A percentile compares a stretch with the other conserved stretches of the same genome.
Conservation (phyloP, 768 basidiomycete species). For the Postia placenta region DNA sequence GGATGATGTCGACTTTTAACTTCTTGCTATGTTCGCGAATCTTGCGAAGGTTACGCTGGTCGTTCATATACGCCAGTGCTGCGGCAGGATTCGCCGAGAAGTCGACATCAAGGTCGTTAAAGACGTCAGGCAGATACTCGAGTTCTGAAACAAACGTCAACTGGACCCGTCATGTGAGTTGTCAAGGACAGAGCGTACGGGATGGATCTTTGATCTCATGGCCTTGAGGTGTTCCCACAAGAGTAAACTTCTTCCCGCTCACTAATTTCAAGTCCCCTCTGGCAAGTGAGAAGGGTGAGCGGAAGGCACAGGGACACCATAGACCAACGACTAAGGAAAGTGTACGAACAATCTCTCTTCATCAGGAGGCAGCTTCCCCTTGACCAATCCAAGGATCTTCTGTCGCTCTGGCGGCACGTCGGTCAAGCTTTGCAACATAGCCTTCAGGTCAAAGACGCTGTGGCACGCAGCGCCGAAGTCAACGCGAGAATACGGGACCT, state of each 20-base stretch:
- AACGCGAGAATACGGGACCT: neutral
- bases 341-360: conserved; percentile 51
- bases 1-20: conserved; percentile 64
- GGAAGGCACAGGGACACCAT: no score
- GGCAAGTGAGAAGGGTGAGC: conserved; percentile 7
- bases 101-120: conserved; percentile 82
- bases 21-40: conserved; percentile 66
- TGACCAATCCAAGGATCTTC: conserved; percentile 82
- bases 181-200: conserved; percentile 26
- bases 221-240: conserved; percentile 82
- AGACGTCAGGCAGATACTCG: conserved; percentile 58
- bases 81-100: conserved; percentile 60
- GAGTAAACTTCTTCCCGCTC: conserved; percentile 70
- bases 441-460: conserved; percentile 81
- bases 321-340: neutral
- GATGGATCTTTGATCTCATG: conserved; percentile 80
- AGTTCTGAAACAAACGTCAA: conserved; percentile 36
- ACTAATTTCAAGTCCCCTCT: conserved; percentile 56
- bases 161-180: neutral
- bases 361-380: conserved; percentile 77
- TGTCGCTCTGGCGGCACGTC: conserved; percentile 79
- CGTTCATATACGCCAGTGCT: conserved; percentile 55
- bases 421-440: conserved; percentile 58
- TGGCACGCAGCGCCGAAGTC: neutral
- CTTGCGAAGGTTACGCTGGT: conserved; percentile 78